Percentiles rank a stretch among this genome's conserved stretches.
Conservation (phyloP, 805 yeast genomes). For the Starmerella floricola region DNA sequence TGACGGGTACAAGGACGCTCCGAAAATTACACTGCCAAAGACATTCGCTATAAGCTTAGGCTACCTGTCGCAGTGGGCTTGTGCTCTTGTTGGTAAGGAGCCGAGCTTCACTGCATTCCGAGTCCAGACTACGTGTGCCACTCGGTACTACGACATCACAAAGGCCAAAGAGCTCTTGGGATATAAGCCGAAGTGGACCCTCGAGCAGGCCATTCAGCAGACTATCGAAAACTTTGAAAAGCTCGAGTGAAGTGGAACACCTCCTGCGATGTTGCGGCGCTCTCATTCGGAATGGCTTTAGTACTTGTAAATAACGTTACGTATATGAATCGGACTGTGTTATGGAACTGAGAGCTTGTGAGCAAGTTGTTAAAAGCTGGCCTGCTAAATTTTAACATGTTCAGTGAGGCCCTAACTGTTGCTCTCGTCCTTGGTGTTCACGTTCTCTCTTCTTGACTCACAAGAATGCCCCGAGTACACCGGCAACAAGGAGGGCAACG, state of each 20-base stretch:
- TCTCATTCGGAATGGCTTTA: too few relatives aligned
- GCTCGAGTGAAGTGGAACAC: too few relatives aligned
- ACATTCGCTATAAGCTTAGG: constrained; percentile 75
- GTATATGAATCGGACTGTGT: background rate
- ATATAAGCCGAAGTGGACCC: constrained; percentile 67
- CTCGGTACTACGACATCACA: constrained; percentile 79
- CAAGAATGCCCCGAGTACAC: too few relatives aligned
- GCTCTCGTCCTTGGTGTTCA: too few relatives aligned
- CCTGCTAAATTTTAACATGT: too few relatives aligned
- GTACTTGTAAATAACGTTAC: background rate
- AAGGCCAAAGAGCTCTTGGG: constrained; percentile 73
- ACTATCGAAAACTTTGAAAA: constrained; percentile 9
- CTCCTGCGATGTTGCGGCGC: too few relatives aligned
- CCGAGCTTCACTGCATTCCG: constrained; percentile 94
- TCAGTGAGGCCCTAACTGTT: too few relatives aligned
- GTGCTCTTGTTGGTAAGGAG: constrained; percentile 63
- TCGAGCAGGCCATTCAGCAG: constrained; percentile 45
- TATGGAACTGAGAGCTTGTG: background rate
- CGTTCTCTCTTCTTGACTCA: too few relatives aligned
- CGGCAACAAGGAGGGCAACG: too few relatives aligned
- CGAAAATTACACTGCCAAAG: constrained; percentile 54
- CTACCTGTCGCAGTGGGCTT: constrained; percentile 61
- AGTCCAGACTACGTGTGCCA: constrained; percentile 84
- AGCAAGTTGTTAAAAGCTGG: background rate
- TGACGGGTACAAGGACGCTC: constrained; percentile 70